A percentile compares a stretch with the other conserved stretches of the same genome.
phyloP scores from a whole-genome alignment of 2,329 filamentous ascomycete genomes.

The Neopestalotiopsis clavispora region DNA sequence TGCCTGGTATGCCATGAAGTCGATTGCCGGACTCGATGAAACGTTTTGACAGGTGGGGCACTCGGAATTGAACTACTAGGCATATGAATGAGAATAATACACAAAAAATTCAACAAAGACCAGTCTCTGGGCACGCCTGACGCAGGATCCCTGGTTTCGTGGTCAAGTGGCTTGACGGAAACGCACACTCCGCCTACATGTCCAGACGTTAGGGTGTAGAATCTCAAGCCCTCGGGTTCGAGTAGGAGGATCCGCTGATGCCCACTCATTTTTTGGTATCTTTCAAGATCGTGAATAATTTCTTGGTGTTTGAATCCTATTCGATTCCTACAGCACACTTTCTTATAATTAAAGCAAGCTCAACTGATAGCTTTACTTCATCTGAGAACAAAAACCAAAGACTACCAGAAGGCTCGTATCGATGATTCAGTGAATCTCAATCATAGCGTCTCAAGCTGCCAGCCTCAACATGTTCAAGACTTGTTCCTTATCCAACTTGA shows the following conservation, averaged over 20 bases:
- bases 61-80: background rate
- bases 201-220: background rate
- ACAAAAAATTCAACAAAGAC: background rate
- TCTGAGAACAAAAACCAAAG: too few species aligned
- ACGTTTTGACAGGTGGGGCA: too few species aligned
- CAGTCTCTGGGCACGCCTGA: background rate
- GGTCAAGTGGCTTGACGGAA: background rate
- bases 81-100: too few species aligned
- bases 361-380: too few species aligned
- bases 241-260: background rate
- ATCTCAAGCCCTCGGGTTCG: background rate
- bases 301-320: too few species aligned
- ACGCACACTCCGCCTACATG: background rate
- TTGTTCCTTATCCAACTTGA: slow-evolving; percentile 25
- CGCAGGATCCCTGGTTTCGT: too few species aligned
- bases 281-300: too few species aligned
- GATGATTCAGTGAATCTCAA: background rate
- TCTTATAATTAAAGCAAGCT: too few species aligned
- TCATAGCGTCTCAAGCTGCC: slow-evolving; percentile 1
- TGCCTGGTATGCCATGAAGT: too few species aligned
- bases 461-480: slow-evolving; percentile 27
- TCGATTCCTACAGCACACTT: too few species aligned
- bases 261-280: background rate
- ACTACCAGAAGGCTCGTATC: too few species aligned
- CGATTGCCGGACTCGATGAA: too few species aligned